phyloP scores from a whole-genome alignment of 257 asterid genomes.

The Nicotiana tomentosiformis region DNA sequence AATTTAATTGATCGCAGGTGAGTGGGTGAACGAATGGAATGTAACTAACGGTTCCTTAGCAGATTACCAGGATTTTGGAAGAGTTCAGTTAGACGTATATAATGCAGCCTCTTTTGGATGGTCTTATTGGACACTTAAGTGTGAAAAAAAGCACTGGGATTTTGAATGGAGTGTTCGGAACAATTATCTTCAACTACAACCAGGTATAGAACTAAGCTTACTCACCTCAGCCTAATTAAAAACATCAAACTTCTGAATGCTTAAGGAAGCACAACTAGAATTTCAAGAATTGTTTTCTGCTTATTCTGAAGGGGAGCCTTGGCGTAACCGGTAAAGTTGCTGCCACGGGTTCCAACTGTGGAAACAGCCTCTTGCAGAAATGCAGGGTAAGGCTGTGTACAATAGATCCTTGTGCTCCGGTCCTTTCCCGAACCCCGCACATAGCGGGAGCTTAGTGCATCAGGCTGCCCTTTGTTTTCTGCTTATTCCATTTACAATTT shows the following conservation, averaged over 20 bases:
- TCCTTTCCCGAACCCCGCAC: too few species aligned
- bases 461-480: not conserved
- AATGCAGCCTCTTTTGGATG: conserved; percentile 75
- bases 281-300: not conserved
- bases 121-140: conserved; percentile 74
- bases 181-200: conserved; percentile 53
- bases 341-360: too few species aligned
- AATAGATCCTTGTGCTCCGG: too few species aligned
- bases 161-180: conserved; percentile 72
- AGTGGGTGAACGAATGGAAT: conserved; percentile 83
- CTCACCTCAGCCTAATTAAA: not conserved
- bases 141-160: conserved; percentile 74
- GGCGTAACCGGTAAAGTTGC: too few species aligned
- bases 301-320: not conserved
- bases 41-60: conserved; percentile 39
- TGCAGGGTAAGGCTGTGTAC: too few species aligned
- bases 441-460: too few species aligned
- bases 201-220: conserved; percentile 23
- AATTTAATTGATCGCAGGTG: conserved; percentile 44
- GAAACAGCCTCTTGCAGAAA: too few species aligned
- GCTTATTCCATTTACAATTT: not conserved
- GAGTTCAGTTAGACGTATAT: conserved; percentile 63
- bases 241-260: not conserved
- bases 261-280: not conserved
- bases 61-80: conserved; percentile 65